These are phyloP conservation scores for Naganishia onofrii DNA, from an alignment of 768 basidiomycete genomes.

Conservation along the genomic window DNA sequence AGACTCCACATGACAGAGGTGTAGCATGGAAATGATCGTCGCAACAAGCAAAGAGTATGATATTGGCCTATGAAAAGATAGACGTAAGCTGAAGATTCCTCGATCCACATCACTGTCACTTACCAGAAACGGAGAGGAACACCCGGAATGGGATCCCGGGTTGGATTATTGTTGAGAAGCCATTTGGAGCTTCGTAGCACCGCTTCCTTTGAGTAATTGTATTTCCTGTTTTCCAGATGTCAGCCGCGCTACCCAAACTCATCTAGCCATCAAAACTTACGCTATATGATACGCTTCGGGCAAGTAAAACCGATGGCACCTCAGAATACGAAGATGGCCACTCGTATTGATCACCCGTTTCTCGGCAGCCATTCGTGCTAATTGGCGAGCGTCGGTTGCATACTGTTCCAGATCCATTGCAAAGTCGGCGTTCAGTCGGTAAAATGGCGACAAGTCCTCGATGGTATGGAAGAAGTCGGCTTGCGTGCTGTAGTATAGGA, in stretches of 20 bases:
- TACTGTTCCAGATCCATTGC: conserved; percentile 15
- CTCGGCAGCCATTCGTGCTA: conserved; percentile 1
- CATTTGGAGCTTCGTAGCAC: conserved; percentile 6
- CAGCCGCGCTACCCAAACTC: background rate
- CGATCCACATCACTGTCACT: background rate
- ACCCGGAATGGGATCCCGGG: conserved; percentile 6
- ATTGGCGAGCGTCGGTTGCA: conserved; percentile 2
- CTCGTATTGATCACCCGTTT: conserved; percentile 5
- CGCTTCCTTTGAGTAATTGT: conserved; percentile 20
- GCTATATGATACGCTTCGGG: conserved; percentile 17
- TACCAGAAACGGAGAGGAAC: conserved; percentile 15
- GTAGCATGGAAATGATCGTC: conserved; percentile 7
- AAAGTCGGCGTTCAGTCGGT: conserved; percentile 8
- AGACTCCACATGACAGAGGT: conserved; percentile 10
- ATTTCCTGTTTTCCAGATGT: background rate
- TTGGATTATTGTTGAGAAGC: conserved; percentile 2
- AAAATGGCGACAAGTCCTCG: conserved; percentile 22
- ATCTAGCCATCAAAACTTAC: background rate
- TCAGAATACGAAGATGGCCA: conserved; percentile 18
- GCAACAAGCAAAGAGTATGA: conserved; percentile 5
- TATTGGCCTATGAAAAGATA: background rate
- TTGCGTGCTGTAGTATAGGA: conserved; percentile 23
- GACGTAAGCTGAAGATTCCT: background rate
- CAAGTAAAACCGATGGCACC: conserved; percentile 28
- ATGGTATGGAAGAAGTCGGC: conserved; percentile 20